Evolutionary conservation across 2,329 filamentous ascomycete species (phyloP).

Genomic region (Pseudogymnoascus sp.): DNA sequence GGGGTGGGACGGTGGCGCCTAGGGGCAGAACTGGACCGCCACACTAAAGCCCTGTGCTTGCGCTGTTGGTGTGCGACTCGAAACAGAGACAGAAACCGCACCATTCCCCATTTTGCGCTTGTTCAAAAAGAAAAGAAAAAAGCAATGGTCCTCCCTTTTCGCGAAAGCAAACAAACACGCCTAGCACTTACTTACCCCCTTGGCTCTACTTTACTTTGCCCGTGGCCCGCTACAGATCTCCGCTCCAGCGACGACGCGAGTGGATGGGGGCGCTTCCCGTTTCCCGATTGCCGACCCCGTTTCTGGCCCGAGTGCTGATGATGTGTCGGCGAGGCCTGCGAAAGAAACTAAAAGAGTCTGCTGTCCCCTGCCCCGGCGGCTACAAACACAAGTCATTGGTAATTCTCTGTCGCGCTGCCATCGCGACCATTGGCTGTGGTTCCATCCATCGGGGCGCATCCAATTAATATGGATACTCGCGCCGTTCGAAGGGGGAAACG

Average conservation of each 20-base stretch:
- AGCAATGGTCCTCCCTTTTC: neutral
- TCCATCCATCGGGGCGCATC: neutral
- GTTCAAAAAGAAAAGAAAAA: neutral
- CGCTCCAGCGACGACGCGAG: neutral
- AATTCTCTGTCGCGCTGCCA: neutral
- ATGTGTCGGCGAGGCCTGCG: neutral
- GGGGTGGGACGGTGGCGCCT: conserved; percentile 1
- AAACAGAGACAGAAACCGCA: neutral
- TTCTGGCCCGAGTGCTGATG: conserved; percentile 4
- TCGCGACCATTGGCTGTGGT: neutral
- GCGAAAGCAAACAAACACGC: neutral
- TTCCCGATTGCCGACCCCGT: conserved; percentile 3
- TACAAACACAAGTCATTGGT: neutral
- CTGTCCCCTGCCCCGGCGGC: neutral
- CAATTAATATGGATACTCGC: conserved; percentile 1
- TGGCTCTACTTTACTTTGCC: neutral
- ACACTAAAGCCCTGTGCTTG: neutral
- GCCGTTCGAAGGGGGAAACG: neutral
- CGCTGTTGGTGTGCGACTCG: conserved; percentile 3
- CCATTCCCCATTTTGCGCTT: neutral
- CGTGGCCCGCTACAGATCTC: neutral
- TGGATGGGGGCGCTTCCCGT: conserved; percentile 4
- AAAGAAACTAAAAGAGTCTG: neutral
- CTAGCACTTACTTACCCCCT: neutral
- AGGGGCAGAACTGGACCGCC: neutral